Evolutionary conservation across 306 rosid genomes (phyloP).

Genomic region (Acmispon strigosus): DNA sequence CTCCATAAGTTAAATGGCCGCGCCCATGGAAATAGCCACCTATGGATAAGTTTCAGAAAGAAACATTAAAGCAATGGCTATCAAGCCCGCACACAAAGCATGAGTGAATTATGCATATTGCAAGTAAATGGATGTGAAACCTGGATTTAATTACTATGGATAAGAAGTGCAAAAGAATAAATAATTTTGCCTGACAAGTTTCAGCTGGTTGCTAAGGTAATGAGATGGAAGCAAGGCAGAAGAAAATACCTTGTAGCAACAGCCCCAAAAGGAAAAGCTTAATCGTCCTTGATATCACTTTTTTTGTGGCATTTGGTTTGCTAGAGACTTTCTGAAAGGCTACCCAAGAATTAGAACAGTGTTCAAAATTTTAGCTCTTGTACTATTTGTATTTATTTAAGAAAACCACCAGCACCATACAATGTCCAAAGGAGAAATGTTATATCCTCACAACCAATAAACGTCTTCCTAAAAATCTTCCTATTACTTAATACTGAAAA

Average conservation of each 20-base stretch:
- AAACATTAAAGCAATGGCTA: slow-evolving; percentile 10
- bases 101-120: background rate
- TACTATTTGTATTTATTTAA: background rate
- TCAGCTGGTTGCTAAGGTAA: background rate
- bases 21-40: slow-evolving; percentile 85
- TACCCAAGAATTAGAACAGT: slow-evolving; percentile 9
- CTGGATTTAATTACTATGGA: slow-evolving; percentile 10
- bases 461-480: too few species aligned
- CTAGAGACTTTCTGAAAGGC: slow-evolving; percentile 53
- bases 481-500: too few species aligned
- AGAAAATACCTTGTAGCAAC: slow-evolving; percentile 51
- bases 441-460: background rate
- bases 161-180: slow-evolving; percentile 3
- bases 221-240: background rate
- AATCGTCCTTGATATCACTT: slow-evolving; percentile 44
- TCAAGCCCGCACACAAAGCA: background rate
- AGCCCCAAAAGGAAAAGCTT: slow-evolving; percentile 71
- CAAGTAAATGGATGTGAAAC: background rate
- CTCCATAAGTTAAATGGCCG: slow-evolving; percentile 56
- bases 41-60: slow-evolving; percentile 31
- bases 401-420: background rate
- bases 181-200: background rate
- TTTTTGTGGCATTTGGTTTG: slow-evolving; percentile 52
- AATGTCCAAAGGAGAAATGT: background rate
- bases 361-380: background rate